phyloP scores from a whole-genome alignment of 495 filamentous ascomycete species.

The Aspergillus cavernicola region DNA sequence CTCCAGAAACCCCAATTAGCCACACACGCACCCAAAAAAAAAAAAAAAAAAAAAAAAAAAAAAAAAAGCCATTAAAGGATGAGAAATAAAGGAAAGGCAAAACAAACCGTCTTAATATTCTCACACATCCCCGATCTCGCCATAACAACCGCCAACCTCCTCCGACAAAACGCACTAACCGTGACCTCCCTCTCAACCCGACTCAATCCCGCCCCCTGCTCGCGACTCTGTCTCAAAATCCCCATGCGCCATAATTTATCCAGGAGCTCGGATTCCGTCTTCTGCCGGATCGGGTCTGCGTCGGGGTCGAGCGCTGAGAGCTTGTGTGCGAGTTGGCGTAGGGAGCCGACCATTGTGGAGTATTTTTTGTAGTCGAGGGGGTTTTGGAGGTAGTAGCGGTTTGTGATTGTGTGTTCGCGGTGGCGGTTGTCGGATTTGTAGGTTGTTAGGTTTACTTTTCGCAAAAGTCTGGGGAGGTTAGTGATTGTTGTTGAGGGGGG shows the following conservation, averaged over 20 bases:
- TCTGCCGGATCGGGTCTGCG: conserved; percentile 67
- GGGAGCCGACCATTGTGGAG: conserved; percentile 77
- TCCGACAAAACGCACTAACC: conserved; percentile 75
- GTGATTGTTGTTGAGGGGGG: neutral
- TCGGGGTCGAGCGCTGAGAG: conserved; percentile 74
- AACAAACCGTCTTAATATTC: conserved; percentile 61
- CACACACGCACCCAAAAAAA: neutral
- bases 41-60: neutral
- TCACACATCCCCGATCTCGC: conserved; percentile 84
- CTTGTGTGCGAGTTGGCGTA: conserved; percentile 84
- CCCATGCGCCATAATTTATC: conserved; percentile 92
- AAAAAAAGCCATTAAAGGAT: conserved; percentile 5
- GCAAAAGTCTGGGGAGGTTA: conserved; percentile 54
- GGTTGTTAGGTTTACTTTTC: conserved; percentile 92
- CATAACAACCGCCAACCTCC: conserved; percentile 83
- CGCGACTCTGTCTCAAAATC: conserved; percentile 63
- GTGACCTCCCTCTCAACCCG: conserved; percentile 83
- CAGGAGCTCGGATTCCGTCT: conserved; percentile 77
- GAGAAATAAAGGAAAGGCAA: conserved; percentile 6
- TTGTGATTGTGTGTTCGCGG: conserved; percentile 71
- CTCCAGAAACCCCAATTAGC: neutral
- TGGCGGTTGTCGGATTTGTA: conserved; percentile 87
- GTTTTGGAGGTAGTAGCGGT: conserved; percentile 85
- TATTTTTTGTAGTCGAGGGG: conserved; percentile 85
- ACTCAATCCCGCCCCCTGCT: conserved; percentile 58